Conservation (phyloP, 345 rosid species). For the Populus euphratica region DNA sequence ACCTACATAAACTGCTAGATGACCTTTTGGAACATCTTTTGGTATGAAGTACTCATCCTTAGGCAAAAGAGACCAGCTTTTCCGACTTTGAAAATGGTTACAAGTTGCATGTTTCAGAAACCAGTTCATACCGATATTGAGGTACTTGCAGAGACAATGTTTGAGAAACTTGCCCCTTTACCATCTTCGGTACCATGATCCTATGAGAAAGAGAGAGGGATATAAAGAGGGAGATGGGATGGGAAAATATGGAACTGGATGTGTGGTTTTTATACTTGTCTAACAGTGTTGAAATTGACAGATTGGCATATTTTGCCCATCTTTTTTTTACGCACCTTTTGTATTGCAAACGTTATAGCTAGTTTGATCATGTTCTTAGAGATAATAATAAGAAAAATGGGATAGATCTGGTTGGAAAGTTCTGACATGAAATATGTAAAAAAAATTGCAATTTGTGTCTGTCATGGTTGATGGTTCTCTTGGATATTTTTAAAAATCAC, state of each 20-base stretch:
- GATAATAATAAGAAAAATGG: neutral
- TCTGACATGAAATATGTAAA: neutral
- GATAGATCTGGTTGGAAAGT: neutral
- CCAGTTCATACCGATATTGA: neutral
- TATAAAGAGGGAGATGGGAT: no score
- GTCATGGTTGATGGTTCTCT: neutral
- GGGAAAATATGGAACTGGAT: neutral
- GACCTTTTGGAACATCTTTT: slow-evolving; percentile 40
- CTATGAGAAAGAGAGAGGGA: neutral
- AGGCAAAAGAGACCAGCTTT: neutral
- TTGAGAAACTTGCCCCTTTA: slow-evolving; percentile 2
- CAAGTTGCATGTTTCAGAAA: neutral
- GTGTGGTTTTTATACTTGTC: neutral
- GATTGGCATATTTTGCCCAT: neutral
- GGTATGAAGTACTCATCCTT: slow-evolving; percentile 7
- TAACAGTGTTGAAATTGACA: neutral
- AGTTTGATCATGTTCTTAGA: neutral
- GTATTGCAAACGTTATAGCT: neutral
- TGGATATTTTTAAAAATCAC: neutral
- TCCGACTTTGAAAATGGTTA: neutral
- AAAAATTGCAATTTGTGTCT: neutral
- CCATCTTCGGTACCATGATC: neutral
- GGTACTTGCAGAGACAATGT: neutral
- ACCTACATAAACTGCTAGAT: slow-evolving; percentile 37
- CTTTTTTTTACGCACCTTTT: neutral